Evolutionary conservation across 805 yeast species (phyloP).

Genomic region (Barnettozyma salicaria): DNA sequence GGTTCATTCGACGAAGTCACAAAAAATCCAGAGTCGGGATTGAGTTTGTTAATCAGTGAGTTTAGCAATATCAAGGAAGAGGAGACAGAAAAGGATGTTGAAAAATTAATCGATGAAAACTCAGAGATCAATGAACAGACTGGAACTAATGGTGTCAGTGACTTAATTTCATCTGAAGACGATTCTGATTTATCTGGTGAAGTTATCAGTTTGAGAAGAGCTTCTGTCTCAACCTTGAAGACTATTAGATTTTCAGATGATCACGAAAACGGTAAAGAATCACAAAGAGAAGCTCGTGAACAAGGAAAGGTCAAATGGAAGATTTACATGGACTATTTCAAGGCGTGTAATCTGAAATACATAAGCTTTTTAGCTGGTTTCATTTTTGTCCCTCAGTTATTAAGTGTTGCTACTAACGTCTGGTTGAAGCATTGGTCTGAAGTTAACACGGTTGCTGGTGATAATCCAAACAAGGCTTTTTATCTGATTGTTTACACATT

Average conservation of each 20-base stretch:
- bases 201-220: conserved; percentile 47
- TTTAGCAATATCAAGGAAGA: conserved; percentile 38
- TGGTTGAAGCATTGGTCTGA: conserved; percentile 99
- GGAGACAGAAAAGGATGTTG: conserved; percentile 20
- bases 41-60: conserved; percentile 51
- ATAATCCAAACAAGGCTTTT: conserved; percentile 63
- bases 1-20: conserved; percentile 53
- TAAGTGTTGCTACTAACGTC: conserved; percentile 65
- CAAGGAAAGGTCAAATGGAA: conserved; percentile 91
- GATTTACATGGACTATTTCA: conserved; percentile 77
- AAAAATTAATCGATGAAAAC: conserved; percentile 8
- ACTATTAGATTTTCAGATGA: conserved; percentile 32
- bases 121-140: too few species aligned
- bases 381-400: conserved; percentile 51
- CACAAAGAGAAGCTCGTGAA: conserved; percentile 69
- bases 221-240: conserved; percentile 49
- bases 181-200: conserved; percentile 31
- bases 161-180: conserved; percentile 20
- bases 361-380: conserved; percentile 53
- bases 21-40: conserved; percentile 39
- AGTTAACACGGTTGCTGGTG: conserved; percentile 60
- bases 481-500: conserved; percentile 72
- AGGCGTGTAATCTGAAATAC: conserved; percentile 71
- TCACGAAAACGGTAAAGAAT: conserved; percentile 16
- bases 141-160: conserved; percentile 9